These are phyloP conservation scores for Coemansia sp. DNA, from an alignment of 192 early-diverging fungal genomes.

Conservation along the genomic window DNA sequence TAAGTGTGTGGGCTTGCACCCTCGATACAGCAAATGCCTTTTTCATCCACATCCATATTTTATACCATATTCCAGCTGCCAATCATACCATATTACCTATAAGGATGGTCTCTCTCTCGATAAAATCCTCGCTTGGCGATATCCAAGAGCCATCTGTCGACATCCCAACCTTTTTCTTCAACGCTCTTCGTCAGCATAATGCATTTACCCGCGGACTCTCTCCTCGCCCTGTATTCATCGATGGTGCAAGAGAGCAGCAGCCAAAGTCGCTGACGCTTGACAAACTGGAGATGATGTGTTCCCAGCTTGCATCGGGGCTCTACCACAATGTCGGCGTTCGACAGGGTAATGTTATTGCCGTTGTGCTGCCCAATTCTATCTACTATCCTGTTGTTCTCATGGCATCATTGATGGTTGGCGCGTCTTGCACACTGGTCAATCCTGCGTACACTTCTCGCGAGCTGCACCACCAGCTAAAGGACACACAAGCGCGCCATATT, in stretches of 20 bases:
- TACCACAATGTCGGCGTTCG: conserved; percentile 56
- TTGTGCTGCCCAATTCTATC: conserved; percentile 72
- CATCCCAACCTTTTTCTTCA: conserved; percentile 23
- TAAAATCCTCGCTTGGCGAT: conserved; percentile 5
- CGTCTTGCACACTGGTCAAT: conserved; percentile 70
- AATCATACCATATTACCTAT: neutral
- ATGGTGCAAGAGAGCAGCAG: neutral
- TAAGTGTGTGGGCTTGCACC: no score
- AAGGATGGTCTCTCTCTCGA: neutral
- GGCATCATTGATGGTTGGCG: conserved; percentile 61
- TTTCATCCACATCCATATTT: no score
- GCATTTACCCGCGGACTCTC: neutral
- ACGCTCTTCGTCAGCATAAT: neutral
- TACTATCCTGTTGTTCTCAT: conserved; percentile 63
- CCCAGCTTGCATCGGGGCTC: conserved; percentile 29
- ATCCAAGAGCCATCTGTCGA: conserved; percentile 15
- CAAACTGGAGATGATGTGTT: conserved; percentile 15
- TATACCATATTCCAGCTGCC: no score
- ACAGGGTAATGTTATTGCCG: conserved; percentile 66
- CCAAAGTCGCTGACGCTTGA: conserved; percentile 6
- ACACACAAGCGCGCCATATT: conserved; percentile 66
- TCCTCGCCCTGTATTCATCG: conserved; percentile 24
- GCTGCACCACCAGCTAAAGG: conserved; percentile 70
- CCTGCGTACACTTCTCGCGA: conserved; percentile 77
- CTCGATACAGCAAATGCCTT: no score